These are phyloP conservation scores for Crataegus laevigata DNA, from an alignment of 306 rosid species.

Conservation along the genomic window DNA sequence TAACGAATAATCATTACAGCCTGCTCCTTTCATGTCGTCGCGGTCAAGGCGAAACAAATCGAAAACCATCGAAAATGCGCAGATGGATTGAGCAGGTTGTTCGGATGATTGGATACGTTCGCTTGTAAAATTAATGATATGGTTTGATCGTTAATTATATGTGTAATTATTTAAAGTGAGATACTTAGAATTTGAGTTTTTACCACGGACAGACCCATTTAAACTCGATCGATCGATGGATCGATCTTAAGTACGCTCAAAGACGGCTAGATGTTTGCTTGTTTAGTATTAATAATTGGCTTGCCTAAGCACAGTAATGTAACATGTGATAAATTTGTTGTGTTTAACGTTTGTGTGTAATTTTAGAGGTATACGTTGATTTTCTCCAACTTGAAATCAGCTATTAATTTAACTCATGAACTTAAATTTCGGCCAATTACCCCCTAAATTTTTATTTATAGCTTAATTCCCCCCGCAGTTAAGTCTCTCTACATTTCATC, in stretches of 20 bases:
- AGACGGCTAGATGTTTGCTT: slow-evolving; percentile 19
- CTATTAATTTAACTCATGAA: too few relatives aligned
- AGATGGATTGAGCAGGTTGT: slow-evolving; percentile 47
- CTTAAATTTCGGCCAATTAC: too few relatives aligned
- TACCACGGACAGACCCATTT: slow-evolving; percentile 30
- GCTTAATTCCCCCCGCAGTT: too few relatives aligned
- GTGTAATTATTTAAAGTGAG: slow-evolving; percentile 15
- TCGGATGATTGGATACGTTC: slow-evolving; percentile 28
- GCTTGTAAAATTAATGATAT: slow-evolving; percentile 24
- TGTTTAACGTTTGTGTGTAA: not conserved
- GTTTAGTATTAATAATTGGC: slow-evolving; percentile 16
- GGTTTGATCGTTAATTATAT: slow-evolving; percentile 8
- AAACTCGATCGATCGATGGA: slow-evolving; percentile 13
- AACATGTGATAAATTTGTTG: slow-evolving; percentile 11
- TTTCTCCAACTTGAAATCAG: too few relatives aligned
- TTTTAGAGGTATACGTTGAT: too few relatives aligned
- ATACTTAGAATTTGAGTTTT: not conserved
- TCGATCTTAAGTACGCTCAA: slow-evolving; percentile 20
- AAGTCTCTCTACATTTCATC: too few relatives aligned
- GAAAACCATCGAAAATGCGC: slow-evolving; percentile 6
- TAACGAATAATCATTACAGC: slow-evolving; percentile 7
- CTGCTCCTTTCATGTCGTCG: slow-evolving; percentile 38
- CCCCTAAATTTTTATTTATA: too few relatives aligned
- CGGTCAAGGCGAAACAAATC: not conserved
- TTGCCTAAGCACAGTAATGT: slow-evolving; percentile 29